Base-by-base conservation (phyloP, 371 early-diverging fungal genomes). In the Mortierella sp. region DNA sequence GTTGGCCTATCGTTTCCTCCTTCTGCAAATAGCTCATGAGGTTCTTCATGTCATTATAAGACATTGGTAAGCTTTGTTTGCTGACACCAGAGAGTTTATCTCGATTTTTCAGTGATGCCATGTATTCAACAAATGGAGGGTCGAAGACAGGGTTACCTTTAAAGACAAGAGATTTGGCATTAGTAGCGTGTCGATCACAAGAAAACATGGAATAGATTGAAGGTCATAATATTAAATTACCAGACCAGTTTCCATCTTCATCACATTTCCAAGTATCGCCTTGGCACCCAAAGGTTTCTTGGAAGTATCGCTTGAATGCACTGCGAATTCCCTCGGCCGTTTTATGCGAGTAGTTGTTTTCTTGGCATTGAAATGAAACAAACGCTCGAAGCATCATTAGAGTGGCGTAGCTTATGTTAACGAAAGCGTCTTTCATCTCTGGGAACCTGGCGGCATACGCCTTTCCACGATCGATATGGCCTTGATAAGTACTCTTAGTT, bases 91-190 rank as follows among this genome's bases (percentile, higher is more conserved):
- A 16, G 21, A 32, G n/a, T 16, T 33, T 36, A 33, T 55, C 41
- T 10, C 55, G 69, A 5, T 48, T 40, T 28, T 69, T 69, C n/a
- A 69, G 43, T 9, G 61, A 33, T 32, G 21, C 19, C 50, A 69
- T 61, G 11, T 36, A 47, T 0, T 43, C 13, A 1, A 32, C 58
- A 16, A 70, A 58, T 0, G n/a, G 19, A 16, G 22, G n/a, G 4
- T 70, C 57, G 32, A 55, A 43, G 32, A 70, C 70, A 33, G 70
- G 70, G 45, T 70, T 70, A 8, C 70, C 70, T 28, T 28, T 2
- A 28, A 28, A 28, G 28, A 28, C 28, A 28, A 28, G 28, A 28
- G 28, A 28, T 28, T 28, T 28, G 28, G 28, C 28, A 28, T 28
- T 28, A 28, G 28, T 28, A 28, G 28, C 2, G 28, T 28, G 2